Evolutionary conservation across 2,329 filamentous ascomycete genomes (phyloP).

Genomic region (Colletotrichum endophyticum): DNA sequence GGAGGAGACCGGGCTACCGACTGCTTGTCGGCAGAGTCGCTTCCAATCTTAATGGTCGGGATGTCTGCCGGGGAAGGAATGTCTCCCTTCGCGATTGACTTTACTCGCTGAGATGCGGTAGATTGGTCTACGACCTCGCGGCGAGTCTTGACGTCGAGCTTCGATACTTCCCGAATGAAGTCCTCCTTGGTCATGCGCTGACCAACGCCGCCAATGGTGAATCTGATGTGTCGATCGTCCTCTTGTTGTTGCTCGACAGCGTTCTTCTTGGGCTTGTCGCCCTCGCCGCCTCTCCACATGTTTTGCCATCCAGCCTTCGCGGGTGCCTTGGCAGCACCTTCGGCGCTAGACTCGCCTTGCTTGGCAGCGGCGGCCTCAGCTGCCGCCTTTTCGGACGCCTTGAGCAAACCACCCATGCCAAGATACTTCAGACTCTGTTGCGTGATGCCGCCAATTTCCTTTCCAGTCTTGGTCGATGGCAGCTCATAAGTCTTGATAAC

Average conservation of each 20-base stretch:
- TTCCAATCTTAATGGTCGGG: neutral
- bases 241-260: constrained; percentile 52
- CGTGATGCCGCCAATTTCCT: constrained; percentile 33
- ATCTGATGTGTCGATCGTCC: constrained; percentile 76
- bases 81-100: constrained; percentile 54
- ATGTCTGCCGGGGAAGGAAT: neutral
- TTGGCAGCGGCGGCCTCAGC: constrained; percentile 27
- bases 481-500: constrained; percentile 86
- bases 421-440: constrained; percentile 58
- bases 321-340: constrained; percentile 41
- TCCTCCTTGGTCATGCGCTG: constrained; percentile 80
- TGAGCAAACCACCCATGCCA: constrained; percentile 52
- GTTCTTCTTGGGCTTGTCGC: constrained; percentile 43
- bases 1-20: neutral
- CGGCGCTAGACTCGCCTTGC: constrained; percentile 32
- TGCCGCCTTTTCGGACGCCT: constrained; percentile 41
- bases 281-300: constrained; percentile 46
- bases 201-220: constrained; percentile 76
- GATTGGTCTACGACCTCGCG: constrained; percentile 59
- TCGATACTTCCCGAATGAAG: constrained; percentile 76
- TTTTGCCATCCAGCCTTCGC: constrained; percentile 56
- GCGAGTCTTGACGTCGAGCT: constrained; percentile 70
- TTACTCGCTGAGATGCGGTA: constrained; percentile 50
- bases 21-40: neutral
- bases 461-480: constrained; percentile 54